Evolutionary conservation across 2,329 filamentous ascomycete species (phyloP), one percentile per base, ranked within the genome.

Genomic region (Arthrobotrys musiformis): DNA sequence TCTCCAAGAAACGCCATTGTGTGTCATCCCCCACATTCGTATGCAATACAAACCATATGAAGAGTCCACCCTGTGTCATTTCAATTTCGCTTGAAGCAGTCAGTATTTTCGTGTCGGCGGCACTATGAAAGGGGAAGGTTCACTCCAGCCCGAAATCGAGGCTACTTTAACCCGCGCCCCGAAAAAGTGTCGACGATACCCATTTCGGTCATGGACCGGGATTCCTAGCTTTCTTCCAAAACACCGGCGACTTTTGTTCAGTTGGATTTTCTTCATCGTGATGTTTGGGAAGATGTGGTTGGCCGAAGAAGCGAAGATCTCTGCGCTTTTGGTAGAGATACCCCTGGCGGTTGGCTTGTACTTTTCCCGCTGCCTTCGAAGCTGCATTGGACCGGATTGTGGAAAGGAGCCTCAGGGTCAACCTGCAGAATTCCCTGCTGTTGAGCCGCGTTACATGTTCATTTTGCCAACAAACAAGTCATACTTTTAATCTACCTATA

Each of bases 391-490:
- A 26, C 30, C 30, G 60, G 33, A 44, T 40, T 37, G 46, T 54
- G n/a, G 46, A 70, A n/a, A 69, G 68, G 72, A 76, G 72, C 64
- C 72, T 76, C 72, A 76, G 64, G 63, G 56, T 76, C 63, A 76
- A 70, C 72, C 72, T 76, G 26, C 37, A 46, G 19, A 42, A 44
- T 50, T 28, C 35, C 44, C 60, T 40, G 37, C 52, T 37, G 35
- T 30, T 54, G 2, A 44, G 56, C 24, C 28, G 33, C 11, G 17
- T 40, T 26, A n/a, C n/a, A n/a, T n/a, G n/a, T n/a, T n/a, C n/a
- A n/a, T n/a, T n/a, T n/a, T n/a, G n/a, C 28, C 13, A 37, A 35
- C 30, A 35, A 26, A 5, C 6, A 50, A 7, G 28, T 28, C 46
- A 46, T 46, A 46, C 42, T n/a, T n/a, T n/a, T n/a, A n/a, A n/a